Percentiles rank a stretch among this genome's conserved stretches.
Conservation (phyloP, 768 basidiomycete genomes). For the Neoboletus subvelutipes region DNA sequence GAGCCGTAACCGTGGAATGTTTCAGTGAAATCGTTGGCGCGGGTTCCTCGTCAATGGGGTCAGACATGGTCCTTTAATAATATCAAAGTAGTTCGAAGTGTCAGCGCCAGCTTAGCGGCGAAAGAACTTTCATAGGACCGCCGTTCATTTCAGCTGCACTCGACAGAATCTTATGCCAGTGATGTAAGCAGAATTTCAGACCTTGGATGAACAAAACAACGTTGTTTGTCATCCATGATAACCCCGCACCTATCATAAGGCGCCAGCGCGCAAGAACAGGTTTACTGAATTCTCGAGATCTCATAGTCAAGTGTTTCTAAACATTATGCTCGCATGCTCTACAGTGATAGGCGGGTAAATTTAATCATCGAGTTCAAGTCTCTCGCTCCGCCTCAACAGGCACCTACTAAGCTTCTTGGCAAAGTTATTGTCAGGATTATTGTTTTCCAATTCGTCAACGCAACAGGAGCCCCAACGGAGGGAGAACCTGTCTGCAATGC, state of each 20-base stretch:
- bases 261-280: background rate
- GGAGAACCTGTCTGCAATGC: background rate
- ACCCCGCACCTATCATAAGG: background rate
- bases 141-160: too few species aligned
- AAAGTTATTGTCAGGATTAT: background rate
- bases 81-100: too few species aligned
- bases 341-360: background rate
- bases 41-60: too few species aligned
- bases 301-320: background rate
- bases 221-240: background rate
- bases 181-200: background rate
- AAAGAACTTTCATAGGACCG: too few species aligned
- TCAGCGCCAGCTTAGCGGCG: too few species aligned
- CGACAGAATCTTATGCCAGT: too few species aligned
- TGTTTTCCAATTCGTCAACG: background rate
- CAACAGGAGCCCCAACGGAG: background rate
- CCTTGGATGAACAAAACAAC: background rate
- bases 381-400: background rate
- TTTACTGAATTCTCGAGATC: background rate
- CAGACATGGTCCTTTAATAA: too few species aligned
- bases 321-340: background rate
- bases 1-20: too few species aligned
- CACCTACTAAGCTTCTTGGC: background rate
- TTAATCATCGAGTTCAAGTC: background rate
- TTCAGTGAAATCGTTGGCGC: too few species aligned